Conservation (phyloP, 2,329 filamentous ascomycete genomes). For the Leptosphaerulina australis region DNA sequence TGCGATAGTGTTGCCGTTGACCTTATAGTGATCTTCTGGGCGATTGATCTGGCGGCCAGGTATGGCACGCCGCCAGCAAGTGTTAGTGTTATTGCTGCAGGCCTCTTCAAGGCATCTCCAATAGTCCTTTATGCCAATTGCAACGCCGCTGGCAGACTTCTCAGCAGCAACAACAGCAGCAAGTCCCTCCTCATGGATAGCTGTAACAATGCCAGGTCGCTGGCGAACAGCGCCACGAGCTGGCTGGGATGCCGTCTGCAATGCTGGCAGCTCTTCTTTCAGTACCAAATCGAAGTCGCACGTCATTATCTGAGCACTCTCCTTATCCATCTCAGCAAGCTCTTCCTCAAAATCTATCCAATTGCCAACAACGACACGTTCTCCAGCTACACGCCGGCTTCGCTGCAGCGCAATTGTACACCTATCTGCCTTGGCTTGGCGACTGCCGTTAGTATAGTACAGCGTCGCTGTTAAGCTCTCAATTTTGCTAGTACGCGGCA, state of each 20-base stretch:
- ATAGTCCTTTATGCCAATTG: slow-evolving; percentile 3
- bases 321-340: background rate
- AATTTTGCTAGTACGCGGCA: background rate
- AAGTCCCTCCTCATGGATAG: background rate
- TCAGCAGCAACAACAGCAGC: background rate
- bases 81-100: background rate
- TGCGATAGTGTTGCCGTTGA: background rate
- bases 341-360: slow-evolving; percentile 2
- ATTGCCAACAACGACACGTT: background rate
- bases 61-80: background rate
- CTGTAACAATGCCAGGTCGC: background rate
- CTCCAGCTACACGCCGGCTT: background rate
- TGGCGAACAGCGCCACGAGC: background rate
- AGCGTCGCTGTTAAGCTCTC: slow-evolving; percentile 6
- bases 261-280: background rate
- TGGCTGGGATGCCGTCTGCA: background rate
- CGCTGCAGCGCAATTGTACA: slow-evolving; percentile 5
- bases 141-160: background rate
- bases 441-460: slow-evolving; percentile 2
- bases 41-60: background rate
- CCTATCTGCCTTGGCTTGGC: slow-evolving; percentile 6
- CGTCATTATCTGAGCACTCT: background rate
- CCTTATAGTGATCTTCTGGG: background rate
- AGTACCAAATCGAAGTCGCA: slow-evolving; percentile 1
- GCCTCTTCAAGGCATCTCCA: background rate